A percentile compares a stretch with the other conserved stretches of the same genome.
These are phyloP conservation scores for Meira miltonrushii DNA, from an alignment of 1,284 basidiomycete genomes.

Conservation along the genomic window DNA sequence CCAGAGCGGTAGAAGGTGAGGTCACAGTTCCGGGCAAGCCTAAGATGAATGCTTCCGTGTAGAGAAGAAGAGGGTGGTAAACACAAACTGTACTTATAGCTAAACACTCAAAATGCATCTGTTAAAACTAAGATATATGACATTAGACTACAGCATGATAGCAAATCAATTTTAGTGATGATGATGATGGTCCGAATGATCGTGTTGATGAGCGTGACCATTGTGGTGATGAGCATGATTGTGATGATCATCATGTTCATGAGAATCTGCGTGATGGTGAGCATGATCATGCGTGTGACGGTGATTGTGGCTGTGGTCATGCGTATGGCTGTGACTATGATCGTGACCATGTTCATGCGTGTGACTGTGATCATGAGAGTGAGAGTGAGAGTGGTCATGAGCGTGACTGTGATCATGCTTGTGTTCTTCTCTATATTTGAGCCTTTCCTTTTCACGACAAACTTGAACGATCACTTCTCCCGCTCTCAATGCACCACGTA, in stretches of 20 bases:
- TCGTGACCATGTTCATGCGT: conserved; percentile 22
- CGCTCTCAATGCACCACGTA: conserved; percentile 36
- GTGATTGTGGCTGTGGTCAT: conserved; percentile 21
- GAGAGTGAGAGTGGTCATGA: conserved; percentile 12
- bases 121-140: too few relatives aligned
- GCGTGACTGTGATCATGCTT: conserved; percentile 7
- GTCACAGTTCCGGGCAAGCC: conserved; percentile 56
- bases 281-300: conserved; percentile 16
- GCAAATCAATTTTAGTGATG: neutral
- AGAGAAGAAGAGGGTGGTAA: neutral
- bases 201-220: conserved; percentile 17
- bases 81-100: neutral
- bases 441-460: conserved; percentile 25
- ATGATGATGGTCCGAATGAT: conserved; percentile 15
- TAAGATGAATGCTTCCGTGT: conserved; percentile 16
- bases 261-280: neutral
- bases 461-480: conserved; percentile 46
- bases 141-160: too few relatives aligned
- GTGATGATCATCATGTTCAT: conserved; percentile 7
- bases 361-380: conserved; percentile 24
- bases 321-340: conserved; percentile 4
- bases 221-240: conserved; percentile 17
- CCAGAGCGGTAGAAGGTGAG: conserved; percentile 80
- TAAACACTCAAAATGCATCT: too few relatives aligned
- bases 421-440: neutral